phyloP scores from a whole-genome alignment of 257 asterid genomes.

The Striga asiatica region DNA sequence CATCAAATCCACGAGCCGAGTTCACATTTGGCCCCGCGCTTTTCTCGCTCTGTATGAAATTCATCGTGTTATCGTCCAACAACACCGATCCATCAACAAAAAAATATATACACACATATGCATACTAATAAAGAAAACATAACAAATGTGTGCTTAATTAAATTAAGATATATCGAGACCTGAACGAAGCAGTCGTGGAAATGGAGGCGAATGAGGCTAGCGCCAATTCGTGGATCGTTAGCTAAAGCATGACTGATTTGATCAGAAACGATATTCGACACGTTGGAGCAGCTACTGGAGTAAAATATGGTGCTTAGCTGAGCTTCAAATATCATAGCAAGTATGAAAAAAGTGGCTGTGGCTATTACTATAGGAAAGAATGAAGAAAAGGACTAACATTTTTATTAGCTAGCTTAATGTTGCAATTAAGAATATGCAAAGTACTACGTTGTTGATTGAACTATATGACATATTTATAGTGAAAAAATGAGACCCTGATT shows the following conservation, averaged over 20 bases:
- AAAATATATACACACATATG: too few relatives aligned
- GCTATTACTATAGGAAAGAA: conserved; percentile 10
- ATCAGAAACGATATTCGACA: conserved; percentile 33
- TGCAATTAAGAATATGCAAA: too few relatives aligned
- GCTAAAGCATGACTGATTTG: conserved; percentile 41
- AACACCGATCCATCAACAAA: conserved; percentile 37
- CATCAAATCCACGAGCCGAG: conserved; percentile 41
- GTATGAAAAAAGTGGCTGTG: conserved; percentile 5
- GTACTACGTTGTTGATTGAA: too few relatives aligned
- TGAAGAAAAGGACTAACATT: conserved; percentile 22
- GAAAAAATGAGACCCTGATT: too few relatives aligned
- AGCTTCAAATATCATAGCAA: conserved; percentile 30
- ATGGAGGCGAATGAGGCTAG: too few relatives aligned
- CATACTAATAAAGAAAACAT: too few relatives aligned
- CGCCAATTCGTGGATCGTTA: conserved; percentile 49
- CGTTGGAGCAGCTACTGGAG: conserved; percentile 46
- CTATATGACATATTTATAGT: too few relatives aligned
- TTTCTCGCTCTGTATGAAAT: conserved; percentile 51
- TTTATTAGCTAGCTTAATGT: neutral
- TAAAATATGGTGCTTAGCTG: conserved; percentile 41
- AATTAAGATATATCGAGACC: too few relatives aligned
- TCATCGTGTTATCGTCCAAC: conserved; percentile 31
- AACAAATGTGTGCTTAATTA: too few relatives aligned
- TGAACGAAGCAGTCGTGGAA: too few relatives aligned
- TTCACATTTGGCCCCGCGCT: conserved; percentile 40